Evolutionary conservation across 176 grass and related monocot species (phyloP).

Genomic region (Hsuehochloa calcarea): DNA sequence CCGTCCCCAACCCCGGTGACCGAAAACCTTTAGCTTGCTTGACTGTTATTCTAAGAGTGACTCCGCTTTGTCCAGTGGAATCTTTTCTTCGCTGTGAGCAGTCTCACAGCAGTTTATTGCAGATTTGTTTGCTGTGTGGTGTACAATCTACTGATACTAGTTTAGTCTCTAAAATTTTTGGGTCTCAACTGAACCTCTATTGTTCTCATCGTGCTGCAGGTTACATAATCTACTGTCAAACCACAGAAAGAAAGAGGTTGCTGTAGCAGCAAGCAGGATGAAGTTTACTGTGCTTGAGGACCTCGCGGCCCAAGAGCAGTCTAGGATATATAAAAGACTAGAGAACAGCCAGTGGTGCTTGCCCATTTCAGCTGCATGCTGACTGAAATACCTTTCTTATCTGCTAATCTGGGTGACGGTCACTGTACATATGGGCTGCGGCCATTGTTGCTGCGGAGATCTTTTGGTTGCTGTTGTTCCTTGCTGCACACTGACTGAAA

Average conservation of each 20-base stretch:
- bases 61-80: too few species aligned
- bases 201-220: background rate
- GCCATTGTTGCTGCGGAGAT: background rate
- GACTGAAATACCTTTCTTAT: background rate
- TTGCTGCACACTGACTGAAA: too few species aligned
- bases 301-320: background rate
- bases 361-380: background rate
- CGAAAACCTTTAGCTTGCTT: too few species aligned
- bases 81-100: too few species aligned
- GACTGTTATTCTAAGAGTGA: too few species aligned
- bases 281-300: constrained; percentile 48
- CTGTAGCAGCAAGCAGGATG: constrained; percentile 26
- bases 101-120: too few species aligned
- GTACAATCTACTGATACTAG: too few species aligned
- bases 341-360: background rate
- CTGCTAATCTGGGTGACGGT: background rate
- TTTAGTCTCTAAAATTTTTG: too few species aligned
- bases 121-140: too few species aligned
- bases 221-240: background rate
- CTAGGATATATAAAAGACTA: background rate
- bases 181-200: background rate
- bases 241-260: background rate
- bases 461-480: background rate
- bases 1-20: too few species aligned
- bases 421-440: too few species aligned